Conservation (phyloP, 352 stramenopile species). For the Globisporangium abappressorium region DNA sequence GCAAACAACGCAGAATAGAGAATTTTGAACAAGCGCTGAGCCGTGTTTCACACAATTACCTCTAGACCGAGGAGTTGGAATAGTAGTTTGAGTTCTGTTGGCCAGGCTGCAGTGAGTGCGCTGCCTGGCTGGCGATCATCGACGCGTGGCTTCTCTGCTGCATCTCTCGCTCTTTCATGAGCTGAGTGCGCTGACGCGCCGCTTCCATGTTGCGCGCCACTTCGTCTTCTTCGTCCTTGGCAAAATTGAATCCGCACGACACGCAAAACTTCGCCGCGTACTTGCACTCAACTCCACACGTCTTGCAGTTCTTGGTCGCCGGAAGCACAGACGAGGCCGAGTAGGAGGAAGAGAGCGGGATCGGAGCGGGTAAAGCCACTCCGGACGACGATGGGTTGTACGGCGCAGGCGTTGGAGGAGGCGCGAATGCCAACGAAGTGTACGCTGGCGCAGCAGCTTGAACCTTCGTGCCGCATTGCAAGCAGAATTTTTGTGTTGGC, state of each 20-base stretch:
- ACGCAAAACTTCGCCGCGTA: slow-evolving; percentile 78
- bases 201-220: slow-evolving; percentile 71
- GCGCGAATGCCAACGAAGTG: slow-evolving; percentile 23
- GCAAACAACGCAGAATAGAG: background rate
- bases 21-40: background rate
- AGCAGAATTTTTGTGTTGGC: slow-evolving; percentile 68
- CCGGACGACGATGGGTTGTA: slow-evolving; percentile 30
- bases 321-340: slow-evolving; percentile 33
- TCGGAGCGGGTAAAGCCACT: slow-evolving; percentile 53
- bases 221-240: slow-evolving; percentile 71
- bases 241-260: slow-evolving; percentile 77
- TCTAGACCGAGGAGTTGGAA: slow-evolving; percentile 16
- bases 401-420: slow-evolving; percentile 23
- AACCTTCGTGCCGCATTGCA: slow-evolving; percentile 73
- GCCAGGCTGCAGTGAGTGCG: slow-evolving; percentile 31
- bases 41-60: background rate
- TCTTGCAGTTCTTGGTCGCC: slow-evolving; percentile 56
- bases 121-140: slow-evolving; percentile 62
- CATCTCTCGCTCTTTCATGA: slow-evolving; percentile 46
- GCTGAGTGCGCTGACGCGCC: slow-evolving; percentile 47
- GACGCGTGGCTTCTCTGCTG: slow-evolving; percentile 69
- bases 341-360: slow-evolving; percentile 41
- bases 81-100: slow-evolving; percentile 18
- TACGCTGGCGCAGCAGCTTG: slow-evolving; percentile 11
- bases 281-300: slow-evolving; percentile 74